phyloP scores from a whole-genome alignment of 306 rosid genomes.

The Acacia confusa region DNA sequence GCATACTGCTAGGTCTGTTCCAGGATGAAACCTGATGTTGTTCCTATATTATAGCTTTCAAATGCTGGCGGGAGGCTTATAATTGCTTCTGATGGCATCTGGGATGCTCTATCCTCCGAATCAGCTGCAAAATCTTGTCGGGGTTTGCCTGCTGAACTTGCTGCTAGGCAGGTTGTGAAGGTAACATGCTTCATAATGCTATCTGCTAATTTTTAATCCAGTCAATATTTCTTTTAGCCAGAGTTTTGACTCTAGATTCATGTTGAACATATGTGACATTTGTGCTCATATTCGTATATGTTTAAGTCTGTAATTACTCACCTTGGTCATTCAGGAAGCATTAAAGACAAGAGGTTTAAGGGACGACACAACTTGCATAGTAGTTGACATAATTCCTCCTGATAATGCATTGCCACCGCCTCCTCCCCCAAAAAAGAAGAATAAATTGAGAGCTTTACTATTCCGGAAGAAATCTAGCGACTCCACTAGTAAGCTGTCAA shows the following conservation, averaged over 20 bases:
- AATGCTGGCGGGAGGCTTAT: slow-evolving; percentile 71
- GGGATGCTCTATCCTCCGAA: slow-evolving; percentile 75
- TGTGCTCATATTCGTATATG: not conserved
- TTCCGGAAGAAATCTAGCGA: slow-evolving; percentile 52
- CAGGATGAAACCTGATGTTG: slow-evolving; percentile 27
- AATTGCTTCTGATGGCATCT: slow-evolving; percentile 75
- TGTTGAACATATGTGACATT: slow-evolving; percentile 1
- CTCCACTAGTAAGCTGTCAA: slow-evolving; percentile 48
- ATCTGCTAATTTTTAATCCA: slow-evolving; percentile 9
- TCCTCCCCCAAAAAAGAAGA: slow-evolving; percentile 54
- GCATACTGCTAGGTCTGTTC: not conserved
- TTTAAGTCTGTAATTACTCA: not conserved
- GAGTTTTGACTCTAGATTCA: not conserved
- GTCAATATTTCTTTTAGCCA: not conserved
- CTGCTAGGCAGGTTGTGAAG: slow-evolving; percentile 80
- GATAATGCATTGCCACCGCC: slow-evolving; percentile 41
- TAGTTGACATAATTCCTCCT: slow-evolving; percentile 68
- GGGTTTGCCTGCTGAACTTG: slow-evolving; percentile 74
- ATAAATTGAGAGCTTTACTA: slow-evolving; percentile 45
- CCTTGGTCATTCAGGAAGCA: slow-evolving; percentile 46
- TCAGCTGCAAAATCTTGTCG: slow-evolving; percentile 63
- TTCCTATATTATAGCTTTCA: slow-evolving; percentile 44
- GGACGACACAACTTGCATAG: slow-evolving; percentile 75
- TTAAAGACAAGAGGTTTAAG: slow-evolving; percentile 62
- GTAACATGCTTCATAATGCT: slow-evolving; percentile 31